These are phyloP conservation scores for Trichophyton schoenleinii DNA, from an alignment of 2,329 filamentous ascomycete genomes.

Conservation along the genomic window DNA sequence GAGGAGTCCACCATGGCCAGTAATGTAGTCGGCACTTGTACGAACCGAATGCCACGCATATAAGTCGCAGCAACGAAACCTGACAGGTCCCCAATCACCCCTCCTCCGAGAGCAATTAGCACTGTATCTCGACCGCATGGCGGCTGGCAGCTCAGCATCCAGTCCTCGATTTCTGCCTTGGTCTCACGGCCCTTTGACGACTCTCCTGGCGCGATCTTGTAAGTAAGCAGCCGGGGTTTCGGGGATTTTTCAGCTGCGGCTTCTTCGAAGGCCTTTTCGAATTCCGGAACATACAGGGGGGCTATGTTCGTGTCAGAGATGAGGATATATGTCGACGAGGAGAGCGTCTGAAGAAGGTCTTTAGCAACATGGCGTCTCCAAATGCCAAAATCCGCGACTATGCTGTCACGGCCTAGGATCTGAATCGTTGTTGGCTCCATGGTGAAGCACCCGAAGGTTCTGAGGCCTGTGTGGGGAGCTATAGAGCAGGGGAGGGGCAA, in stretches of 20 bases:
- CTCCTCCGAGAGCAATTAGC: slow-evolving; percentile 85
- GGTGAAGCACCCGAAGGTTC: not conserved
- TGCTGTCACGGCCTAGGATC: slow-evolving; percentile 80
- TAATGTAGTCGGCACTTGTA: slow-evolving; percentile 90
- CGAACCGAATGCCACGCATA: slow-evolving; percentile 92
- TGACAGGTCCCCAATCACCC: slow-evolving; percentile 96
- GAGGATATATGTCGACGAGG: slow-evolving; percentile 85
- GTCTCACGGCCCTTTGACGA: slow-evolving; percentile 86
- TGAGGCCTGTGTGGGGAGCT: not conserved
- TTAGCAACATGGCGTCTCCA: slow-evolving; percentile 71
- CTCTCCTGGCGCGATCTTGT: slow-evolving; percentile 81
- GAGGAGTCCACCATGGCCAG: slow-evolving; percentile 97
- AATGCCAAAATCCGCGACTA: slow-evolving; percentile 81
- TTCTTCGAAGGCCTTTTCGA: slow-evolving; percentile 53
- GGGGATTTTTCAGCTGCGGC: slow-evolving; percentile 34
- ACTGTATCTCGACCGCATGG: slow-evolving; percentile 88
- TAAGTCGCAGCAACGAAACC: slow-evolving; percentile 96
- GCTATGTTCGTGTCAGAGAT: slow-evolving; percentile 92
- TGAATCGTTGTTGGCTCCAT: slow-evolving; percentile 50
- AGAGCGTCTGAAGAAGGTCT: slow-evolving; percentile 65
- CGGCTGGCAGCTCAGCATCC: slow-evolving; percentile 73
- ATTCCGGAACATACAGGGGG: slow-evolving; percentile 65
- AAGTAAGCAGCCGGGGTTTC: slow-evolving; percentile 62
- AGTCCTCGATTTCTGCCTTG: slow-evolving; percentile 93
- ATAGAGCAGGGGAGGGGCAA: slow-evolving; percentile 4